These are phyloP conservation scores for Trametes cingulata DNA, from an alignment of 768 basidiomycete genomes.

Conservation along the genomic window DNA sequence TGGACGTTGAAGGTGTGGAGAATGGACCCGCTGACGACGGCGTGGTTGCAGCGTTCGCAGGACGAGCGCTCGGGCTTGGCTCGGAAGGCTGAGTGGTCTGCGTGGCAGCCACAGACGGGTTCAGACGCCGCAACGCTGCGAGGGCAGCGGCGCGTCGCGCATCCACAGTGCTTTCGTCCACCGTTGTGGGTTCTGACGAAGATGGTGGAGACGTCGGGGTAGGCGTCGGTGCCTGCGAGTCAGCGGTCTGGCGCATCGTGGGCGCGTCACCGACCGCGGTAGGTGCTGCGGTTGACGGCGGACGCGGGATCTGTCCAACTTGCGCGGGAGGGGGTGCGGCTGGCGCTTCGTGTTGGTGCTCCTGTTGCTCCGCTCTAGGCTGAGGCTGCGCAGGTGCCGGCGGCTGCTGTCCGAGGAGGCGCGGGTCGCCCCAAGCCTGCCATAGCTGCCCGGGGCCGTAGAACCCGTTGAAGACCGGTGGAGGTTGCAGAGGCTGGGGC, in stretches of 20 bases:
- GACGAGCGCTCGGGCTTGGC: slow-evolving; percentile 1
- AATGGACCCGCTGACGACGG: background rate
- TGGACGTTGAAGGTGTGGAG: background rate
- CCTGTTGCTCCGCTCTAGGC: slow-evolving; percentile 22
- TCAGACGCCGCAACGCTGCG: slow-evolving; percentile 62
- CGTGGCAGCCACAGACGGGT: background rate
- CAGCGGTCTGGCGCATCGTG: background rate
- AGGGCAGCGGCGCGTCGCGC: slow-evolving; percentile 61
- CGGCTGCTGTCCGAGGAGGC: slow-evolving; percentile 29
- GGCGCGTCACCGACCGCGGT: background rate
- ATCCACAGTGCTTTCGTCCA: slow-evolving; percentile 26
- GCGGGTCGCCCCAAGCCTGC: slow-evolving; percentile 59
- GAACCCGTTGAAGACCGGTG: slow-evolving; percentile 63
- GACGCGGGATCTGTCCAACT: slow-evolving; percentile 2
- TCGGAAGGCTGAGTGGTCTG: background rate
- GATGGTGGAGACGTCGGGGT: slow-evolving; percentile 4
- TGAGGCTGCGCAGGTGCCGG: slow-evolving; percentile 19
- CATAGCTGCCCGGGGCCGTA: slow-evolving; percentile 64
- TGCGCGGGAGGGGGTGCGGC: slow-evolving; percentile 9
- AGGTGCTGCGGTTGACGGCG: background rate
- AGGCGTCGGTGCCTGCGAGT: slow-evolving; percentile 1
- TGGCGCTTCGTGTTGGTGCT: slow-evolving; percentile 5
- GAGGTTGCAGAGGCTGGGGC: slow-evolving; percentile 23
- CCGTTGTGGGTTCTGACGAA: background rate
- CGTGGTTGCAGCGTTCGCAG: background rate